Evolutionary conservation across 2,329 filamentous ascomycete genomes (phyloP).

Genomic region (Epicoccum sorghinum): DNA sequence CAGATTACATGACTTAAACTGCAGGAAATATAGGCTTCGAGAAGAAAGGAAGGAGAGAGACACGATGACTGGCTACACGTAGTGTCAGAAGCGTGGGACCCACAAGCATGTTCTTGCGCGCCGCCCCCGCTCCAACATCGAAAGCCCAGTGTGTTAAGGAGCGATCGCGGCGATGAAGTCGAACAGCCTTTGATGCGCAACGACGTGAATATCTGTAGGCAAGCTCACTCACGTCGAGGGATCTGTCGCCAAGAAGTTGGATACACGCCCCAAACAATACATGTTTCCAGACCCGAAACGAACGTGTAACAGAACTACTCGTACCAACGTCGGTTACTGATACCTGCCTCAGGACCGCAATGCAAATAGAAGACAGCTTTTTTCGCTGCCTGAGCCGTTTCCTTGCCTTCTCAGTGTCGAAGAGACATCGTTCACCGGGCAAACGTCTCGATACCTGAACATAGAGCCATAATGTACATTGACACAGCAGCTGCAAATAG

Average conservation of each 20-base stretch:
- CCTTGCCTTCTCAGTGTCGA: not conserved
- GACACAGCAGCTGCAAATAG: slow-evolving; percentile 42
- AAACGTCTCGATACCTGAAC: not conserved
- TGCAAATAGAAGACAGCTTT: not conserved
- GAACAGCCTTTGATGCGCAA: not conserved
- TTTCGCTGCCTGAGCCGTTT: slow-evolving; percentile 9
- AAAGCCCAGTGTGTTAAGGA: too few species aligned
- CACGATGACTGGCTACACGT: too few species aligned
- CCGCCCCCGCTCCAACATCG: too few species aligned
- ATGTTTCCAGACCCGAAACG: slow-evolving; percentile 37
- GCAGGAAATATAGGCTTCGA: too few species aligned
- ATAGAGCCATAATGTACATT: slow-evolving; percentile 36
- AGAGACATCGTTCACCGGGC: not conserved
- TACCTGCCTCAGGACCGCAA: not conserved
- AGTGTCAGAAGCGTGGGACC: too few species aligned
- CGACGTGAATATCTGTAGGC: not conserved
- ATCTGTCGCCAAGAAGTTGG: not conserved
- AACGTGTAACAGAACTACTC: slow-evolving; percentile 25
- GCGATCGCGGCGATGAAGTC: too few species aligned
- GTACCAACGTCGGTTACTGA: slow-evolving; percentile 5
- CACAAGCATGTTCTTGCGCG: too few species aligned
- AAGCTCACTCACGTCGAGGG: too few species aligned
- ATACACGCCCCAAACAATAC: slow-evolving; percentile 27
- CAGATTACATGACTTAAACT: too few species aligned
- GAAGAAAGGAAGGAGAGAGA: too few species aligned